These are phyloP conservation scores for Suhomyces bokatorum DNA, from an alignment of 1,139 yeast genomes.

Conservation along the genomic window DNA sequence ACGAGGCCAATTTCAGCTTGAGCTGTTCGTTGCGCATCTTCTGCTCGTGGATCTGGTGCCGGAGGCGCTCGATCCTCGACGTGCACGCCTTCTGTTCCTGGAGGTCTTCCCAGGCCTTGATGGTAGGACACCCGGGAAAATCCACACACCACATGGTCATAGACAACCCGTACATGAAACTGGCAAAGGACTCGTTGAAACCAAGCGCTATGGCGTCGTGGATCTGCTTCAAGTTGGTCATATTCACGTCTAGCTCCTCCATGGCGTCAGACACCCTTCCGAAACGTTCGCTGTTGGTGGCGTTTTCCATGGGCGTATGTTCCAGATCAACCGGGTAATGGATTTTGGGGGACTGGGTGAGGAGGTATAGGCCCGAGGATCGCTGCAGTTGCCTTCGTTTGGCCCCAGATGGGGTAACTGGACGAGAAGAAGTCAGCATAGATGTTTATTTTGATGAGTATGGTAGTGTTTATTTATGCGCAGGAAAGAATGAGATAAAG, in stretches of 20 bases:
- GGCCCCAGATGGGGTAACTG: conserved; percentile 17
- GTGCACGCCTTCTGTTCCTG: conserved; percentile 29
- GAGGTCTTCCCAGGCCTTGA: conserved; percentile 36
- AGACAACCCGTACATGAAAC: conserved; percentile 60
- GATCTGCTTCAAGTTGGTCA: conserved; percentile 46
- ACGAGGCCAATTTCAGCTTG: conserved; percentile 22
- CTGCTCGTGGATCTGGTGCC: conserved; percentile 24
- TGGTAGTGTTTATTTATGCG: neutral
- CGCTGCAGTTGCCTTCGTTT: conserved; percentile 35
- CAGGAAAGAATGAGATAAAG: neutral
- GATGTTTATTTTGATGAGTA: conserved; percentile 1
- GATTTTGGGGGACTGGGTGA: conserved; percentile 43
- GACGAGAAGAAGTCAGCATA: conserved; percentile 15
- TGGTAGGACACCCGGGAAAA: conserved; percentile 47
- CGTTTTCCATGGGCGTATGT: conserved; percentile 39
- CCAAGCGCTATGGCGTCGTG: conserved; percentile 52
- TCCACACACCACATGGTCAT: conserved; percentile 70
- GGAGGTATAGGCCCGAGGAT: conserved; percentile 42
- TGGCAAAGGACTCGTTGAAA: conserved; percentile 63
- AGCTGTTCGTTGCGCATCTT: conserved; percentile 30
- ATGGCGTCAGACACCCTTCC: conserved; percentile 53
- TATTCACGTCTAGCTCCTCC: conserved; percentile 51
- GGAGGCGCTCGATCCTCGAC: conserved; percentile 25
- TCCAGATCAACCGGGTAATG: conserved; percentile 47
- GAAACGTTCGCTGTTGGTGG: conserved; percentile 33